Evolutionary conservation across 805 yeast species (phyloP).

Genomic region (Candida dajiaensis): DNA sequence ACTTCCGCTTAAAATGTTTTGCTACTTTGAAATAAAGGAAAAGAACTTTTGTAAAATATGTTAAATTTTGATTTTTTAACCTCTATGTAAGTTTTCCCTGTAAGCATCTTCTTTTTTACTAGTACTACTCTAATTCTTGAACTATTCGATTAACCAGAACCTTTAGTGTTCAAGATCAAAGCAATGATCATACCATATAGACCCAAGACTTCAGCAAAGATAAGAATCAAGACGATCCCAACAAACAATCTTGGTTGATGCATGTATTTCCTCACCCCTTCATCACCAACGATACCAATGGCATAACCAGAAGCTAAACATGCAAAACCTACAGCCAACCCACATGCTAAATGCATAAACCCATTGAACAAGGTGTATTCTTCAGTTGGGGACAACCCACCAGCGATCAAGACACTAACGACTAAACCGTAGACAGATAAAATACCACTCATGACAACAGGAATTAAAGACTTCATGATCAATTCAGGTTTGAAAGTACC

Average conservation of each 20-base stretch:
- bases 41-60: background rate
- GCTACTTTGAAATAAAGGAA: conserved; percentile 1
- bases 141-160: conserved; percentile 44
- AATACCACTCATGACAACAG: conserved; percentile 98
- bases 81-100: background rate
- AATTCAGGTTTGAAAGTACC: conserved; percentile 97
- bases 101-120: background rate
- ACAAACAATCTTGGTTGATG: conserved; percentile 85
- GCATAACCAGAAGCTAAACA: conserved; percentile 97
- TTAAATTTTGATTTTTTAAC: background rate
- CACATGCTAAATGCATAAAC: conserved; percentile 97
- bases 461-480: conserved; percentile 91
- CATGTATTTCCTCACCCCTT: conserved; percentile 84
- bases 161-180: conserved; percentile 84
- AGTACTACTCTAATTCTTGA: background rate
- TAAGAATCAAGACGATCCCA: conserved; percentile 82
- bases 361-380: conserved; percentile 88
- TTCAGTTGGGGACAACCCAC: conserved; percentile 72
- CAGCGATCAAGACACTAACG: conserved; percentile 93
- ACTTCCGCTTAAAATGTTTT: conserved; percentile 21
- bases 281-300: conserved; percentile 90
- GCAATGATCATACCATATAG: conserved; percentile 94
- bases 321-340: conserved; percentile 92
- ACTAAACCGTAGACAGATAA: conserved; percentile 95
- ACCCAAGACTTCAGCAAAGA: conserved; percentile 89